Percentiles rank a stretch among this genome's conserved stretches.
These are phyloP conservation scores for Nephromyces sp. DNA, from an alignment of 169 alveolate species.

Conservation along the genomic window DNA sequence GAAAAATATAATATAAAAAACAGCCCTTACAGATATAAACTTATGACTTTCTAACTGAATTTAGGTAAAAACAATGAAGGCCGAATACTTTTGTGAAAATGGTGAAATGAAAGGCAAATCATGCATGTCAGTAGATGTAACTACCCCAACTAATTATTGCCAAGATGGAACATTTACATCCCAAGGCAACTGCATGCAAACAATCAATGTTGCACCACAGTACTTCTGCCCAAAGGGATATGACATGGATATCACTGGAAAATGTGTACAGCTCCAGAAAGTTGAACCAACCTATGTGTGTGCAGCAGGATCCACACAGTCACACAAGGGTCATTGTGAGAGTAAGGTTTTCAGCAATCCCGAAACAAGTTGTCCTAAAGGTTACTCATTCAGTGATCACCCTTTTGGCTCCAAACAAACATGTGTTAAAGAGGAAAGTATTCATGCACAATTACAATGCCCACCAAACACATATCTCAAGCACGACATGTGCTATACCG, in stretches of 20 bases:
- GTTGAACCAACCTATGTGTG: neutral
- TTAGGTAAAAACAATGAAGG: neutral
- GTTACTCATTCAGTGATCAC: neutral
- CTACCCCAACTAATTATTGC: neutral
- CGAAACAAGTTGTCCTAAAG: neutral
- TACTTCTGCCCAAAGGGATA: neutral
- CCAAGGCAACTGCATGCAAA: neutral
- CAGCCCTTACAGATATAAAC: too few relatives aligned
- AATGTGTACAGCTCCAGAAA: neutral
- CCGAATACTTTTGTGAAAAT: neutral
- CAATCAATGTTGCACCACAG: neutral
- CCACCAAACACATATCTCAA: neutral
- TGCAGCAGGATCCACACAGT: neutral
- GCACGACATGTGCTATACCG: neutral
- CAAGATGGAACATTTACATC: neutral
- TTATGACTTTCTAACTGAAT: too few relatives aligned
- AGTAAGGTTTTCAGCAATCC: neutral
- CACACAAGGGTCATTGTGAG: neutral
- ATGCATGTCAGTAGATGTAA: neutral
- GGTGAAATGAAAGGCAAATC: neutral
- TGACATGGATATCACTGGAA: neutral
- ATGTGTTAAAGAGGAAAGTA: neutral
- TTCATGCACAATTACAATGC: neutral
- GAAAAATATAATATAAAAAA: too few relatives aligned
- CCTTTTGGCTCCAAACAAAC: neutral